These are phyloP conservation scores for Ustilago nuda DNA, from an alignment of 1,284 basidiomycete species.

Conservation along the genomic window DNA sequence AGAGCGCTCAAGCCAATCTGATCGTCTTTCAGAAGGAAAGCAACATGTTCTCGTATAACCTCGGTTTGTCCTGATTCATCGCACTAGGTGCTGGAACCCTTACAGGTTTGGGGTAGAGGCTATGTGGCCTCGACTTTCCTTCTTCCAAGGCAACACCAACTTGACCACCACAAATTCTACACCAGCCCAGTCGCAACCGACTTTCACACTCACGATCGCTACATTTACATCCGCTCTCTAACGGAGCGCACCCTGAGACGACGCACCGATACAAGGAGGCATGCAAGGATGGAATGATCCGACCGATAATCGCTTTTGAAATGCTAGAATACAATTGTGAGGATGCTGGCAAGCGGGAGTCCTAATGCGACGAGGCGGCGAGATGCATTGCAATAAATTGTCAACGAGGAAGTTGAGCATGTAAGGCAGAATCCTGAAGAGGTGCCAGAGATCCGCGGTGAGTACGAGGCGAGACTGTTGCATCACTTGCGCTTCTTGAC, in stretches of 20 bases:
- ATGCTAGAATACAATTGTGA: conserved; percentile 12
- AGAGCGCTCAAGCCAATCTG: conserved; percentile 13
- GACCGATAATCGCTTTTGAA: background rate
- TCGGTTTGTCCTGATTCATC: background rate
- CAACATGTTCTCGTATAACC: conserved; percentile 26
- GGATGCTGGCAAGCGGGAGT: background rate
- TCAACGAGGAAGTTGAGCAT: background rate
- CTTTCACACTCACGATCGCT: background rate
- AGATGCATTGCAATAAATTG: conserved; percentile 2
- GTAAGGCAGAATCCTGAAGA: background rate
- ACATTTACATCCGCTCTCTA: background rate
- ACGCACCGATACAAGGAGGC: background rate
- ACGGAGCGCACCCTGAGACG: background rate
- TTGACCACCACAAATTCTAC: too few species aligned
- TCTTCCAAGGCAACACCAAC: too few species aligned
- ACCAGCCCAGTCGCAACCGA: background rate
- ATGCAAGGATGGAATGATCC: background rate
- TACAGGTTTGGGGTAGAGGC: background rate
- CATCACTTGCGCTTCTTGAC: conserved; percentile 46
- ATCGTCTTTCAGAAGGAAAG: conserved; percentile 19
- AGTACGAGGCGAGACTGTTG: background rate
- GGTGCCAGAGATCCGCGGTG: background rate
- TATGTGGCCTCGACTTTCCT: too few species aligned
- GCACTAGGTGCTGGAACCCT: background rate
- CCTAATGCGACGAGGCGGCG: background rate